Evolutionary conservation across 139 green algal species (phyloP), one percentile per base, ranked within the genome.

Genomic region (Chlamydomonas schloesseri): DNA sequence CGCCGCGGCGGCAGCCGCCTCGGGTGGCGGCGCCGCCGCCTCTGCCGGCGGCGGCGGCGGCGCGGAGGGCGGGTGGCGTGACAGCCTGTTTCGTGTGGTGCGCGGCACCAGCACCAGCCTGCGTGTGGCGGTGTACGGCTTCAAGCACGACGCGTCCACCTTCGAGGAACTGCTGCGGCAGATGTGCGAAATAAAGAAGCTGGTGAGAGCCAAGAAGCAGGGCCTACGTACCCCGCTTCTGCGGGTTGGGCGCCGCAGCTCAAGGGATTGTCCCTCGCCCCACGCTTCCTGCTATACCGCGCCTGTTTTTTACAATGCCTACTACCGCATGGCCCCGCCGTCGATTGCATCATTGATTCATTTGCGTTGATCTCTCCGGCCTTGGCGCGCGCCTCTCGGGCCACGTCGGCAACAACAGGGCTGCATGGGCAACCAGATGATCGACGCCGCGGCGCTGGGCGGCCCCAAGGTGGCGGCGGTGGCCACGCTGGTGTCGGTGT

Each of bases 141-240:
- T 87, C 88, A 99, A 99, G 93, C 97, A 99, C 89, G 97, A 98
- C 78, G 92, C 97, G 10, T 89, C 74, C 53, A 88, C 95, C 29
- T 99, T 98, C 88, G 97, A 99, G 91, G 82, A 71, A 31, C 91
- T 98, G 82, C 90, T 98, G 42, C 91, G 93, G 88, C 84, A 97
- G 77, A 91, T 94, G 47, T 96, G 92, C 90, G 71, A 93, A 29
- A 87, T 96, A 29, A 62, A 58, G 34, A 75, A 83, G 72, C 68
- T 88, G 78, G 89, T 93, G 89, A 55, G 89, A n/a, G n/a, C n/a
- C n/a, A n/a, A n/a, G n/a, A n/a, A n/a, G n/a, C n/a, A n/a, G n/a
- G n/a, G n/a, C n/a, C n/a, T n/a, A n/a, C n/a, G n/a, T n/a, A n/a
- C n/a, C n/a, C n/a, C n/a, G n/a, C n/a, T n/a, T n/a, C n/a, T n/a